Percentiles rank a stretch among this genome's conserved stretches.
Conservation (phyloP, 78 protist genomes). For the Thecamonas trahens region DNA sequence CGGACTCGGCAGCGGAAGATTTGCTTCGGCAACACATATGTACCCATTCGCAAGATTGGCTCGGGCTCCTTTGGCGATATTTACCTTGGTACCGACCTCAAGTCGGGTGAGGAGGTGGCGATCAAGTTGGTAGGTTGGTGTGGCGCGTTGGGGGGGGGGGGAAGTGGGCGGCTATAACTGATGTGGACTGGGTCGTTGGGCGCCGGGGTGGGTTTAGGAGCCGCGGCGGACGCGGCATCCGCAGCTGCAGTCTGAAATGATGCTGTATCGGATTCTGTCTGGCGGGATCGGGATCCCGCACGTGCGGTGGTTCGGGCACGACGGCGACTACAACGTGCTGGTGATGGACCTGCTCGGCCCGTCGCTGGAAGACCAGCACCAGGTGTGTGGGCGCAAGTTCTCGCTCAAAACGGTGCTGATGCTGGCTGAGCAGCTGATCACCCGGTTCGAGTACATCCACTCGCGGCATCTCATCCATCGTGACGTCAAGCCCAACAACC, state of each 20-base stretch:
- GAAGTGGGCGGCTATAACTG: too few relatives aligned
- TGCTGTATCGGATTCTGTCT: too few relatives aligned
- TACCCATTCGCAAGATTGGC: conserved; percentile 44
- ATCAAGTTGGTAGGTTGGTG: conserved; percentile 53
- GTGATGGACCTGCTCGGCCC: conserved; percentile 98
- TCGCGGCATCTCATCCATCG: conserved; percentile 81
- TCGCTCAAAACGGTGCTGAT: conserved; percentile 78
- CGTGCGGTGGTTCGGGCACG: conserved; percentile 90
- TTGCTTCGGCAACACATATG: not conserved
- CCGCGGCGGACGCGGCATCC: too few relatives aligned
- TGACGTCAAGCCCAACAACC: conserved; percentile 93
- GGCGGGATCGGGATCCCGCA: conserved; percentile 68
- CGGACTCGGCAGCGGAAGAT: too few relatives aligned
- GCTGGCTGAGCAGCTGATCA: conserved; percentile 91
- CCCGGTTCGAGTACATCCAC: conserved; percentile 56
- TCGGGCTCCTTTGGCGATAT: conserved; percentile 67
- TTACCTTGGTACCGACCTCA: conserved; percentile 36
- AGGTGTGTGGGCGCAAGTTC: conserved; percentile 79
- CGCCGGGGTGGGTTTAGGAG: too few relatives aligned
- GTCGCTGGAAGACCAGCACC: conserved; percentile 91
- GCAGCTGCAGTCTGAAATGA: too few relatives aligned
- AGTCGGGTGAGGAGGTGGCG: conserved; percentile 75
- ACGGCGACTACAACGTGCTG: conserved; percentile 87
- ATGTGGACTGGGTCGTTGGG: too few relatives aligned
- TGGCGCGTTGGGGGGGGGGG: too few relatives aligned